Percentiles rank a stretch among this genome's conserved stretches.
Evolutionary conservation across 2,329 filamentous ascomycete genomes (phyloP).

Genomic region (Dothistroma pini): DNA sequence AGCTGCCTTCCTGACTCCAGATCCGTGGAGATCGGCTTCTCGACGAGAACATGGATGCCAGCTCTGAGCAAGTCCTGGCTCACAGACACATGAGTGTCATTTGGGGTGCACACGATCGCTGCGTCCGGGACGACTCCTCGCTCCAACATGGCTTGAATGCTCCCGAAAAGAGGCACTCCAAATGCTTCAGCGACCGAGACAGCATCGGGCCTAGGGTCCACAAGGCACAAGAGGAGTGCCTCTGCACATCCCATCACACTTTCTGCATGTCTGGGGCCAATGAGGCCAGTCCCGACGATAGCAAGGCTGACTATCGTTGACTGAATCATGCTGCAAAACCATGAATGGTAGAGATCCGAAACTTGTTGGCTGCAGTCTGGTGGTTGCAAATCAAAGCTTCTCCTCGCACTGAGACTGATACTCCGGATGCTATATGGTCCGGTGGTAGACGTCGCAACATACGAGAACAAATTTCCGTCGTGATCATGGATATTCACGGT

Average conservation of each 20-base stretch:
- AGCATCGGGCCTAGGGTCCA: constrained; percentile 45
- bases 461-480: constrained; percentile 1
- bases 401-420: background rate
- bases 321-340: background rate
- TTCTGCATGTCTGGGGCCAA: constrained; percentile 50
- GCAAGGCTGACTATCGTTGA: constrained; percentile 33
- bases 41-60: constrained; percentile 54
- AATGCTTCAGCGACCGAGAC: constrained; percentile 37
- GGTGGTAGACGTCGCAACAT: background rate
- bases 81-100: constrained; percentile 54
- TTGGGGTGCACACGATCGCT: constrained; percentile 59
- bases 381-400: background rate
- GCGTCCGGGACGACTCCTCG: constrained; percentile 46
- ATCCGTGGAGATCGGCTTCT: constrained; percentile 54
- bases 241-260: constrained; percentile 40
- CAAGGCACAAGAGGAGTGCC: constrained; percentile 43
- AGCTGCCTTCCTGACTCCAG: constrained; percentile 37
- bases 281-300: constrained; percentile 48
- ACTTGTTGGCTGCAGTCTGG: too few species aligned
- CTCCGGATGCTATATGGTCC: background rate
- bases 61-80: constrained; percentile 47
- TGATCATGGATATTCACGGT: background rate
- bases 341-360: background rate
- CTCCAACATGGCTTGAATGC: constrained; percentile 44
- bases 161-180: constrained; percentile 39